Conservation (phyloP, 306 rosid genomes). For the Ziziphus jujuba region DNA sequence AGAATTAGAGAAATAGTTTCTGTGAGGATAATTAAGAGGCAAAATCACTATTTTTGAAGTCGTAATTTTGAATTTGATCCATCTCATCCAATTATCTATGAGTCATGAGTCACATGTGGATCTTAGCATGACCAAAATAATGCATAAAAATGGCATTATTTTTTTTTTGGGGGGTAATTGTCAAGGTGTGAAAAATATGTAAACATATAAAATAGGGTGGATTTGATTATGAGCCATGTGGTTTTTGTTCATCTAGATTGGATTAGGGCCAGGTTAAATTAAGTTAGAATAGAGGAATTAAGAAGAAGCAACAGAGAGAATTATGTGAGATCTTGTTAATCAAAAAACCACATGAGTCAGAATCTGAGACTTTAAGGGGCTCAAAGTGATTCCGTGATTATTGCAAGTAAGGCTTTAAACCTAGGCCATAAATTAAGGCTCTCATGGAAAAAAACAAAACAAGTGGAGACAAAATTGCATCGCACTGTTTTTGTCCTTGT, state of each 20-base stretch:
- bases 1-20: too few relatives aligned
- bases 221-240: background rate
- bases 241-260: conserved; percentile 6
- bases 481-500: conserved; percentile 30
- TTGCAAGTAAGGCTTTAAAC: conserved; percentile 25
- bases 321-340: conserved; percentile 23
- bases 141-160: too few relatives aligned
- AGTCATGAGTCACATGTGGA: too few relatives aligned
- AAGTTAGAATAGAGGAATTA: background rate
- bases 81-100: too few relatives aligned
- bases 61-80: too few relatives aligned
- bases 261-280: conserved; percentile 22
- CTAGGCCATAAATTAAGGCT: conserved; percentile 30
- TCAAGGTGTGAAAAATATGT: too few relatives aligned
- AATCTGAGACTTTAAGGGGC: conserved; percentile 22
- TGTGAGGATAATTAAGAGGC: too few relatives aligned
- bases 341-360: conserved; percentile 23
- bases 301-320: conserved; percentile 23
- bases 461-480: conserved; percentile 22
- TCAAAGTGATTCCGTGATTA: conserved; percentile 60
- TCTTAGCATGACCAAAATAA: too few relatives aligned
- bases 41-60: too few relatives aligned
- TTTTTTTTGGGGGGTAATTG: too few relatives aligned
- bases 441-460: background rate
- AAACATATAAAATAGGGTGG: too few relatives aligned